Evolutionary conservation across 495 filamentous ascomycete genomes (phyloP).

Genomic region (Podospora fimiseda): DNA sequence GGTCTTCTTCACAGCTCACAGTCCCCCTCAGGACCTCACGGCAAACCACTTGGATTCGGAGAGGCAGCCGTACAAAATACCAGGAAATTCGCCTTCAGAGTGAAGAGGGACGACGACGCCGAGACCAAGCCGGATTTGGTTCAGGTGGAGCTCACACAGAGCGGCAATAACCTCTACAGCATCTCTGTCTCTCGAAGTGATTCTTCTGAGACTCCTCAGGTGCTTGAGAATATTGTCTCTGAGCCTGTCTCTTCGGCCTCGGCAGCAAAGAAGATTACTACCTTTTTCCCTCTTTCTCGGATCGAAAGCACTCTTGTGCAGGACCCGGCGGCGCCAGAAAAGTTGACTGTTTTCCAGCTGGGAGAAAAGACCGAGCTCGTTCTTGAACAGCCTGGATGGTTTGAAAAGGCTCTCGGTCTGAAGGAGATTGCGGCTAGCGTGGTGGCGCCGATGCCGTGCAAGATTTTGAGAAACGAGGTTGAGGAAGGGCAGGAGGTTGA

Average conservation of each 20-base stretch:
- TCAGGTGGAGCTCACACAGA: constrained; percentile 60
- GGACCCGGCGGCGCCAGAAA: constrained; percentile 50
- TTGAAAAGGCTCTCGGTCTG: constrained; percentile 75
- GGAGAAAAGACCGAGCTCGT: constrained; percentile 70
- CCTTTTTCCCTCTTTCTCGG: constrained; percentile 69
- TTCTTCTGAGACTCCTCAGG: constrained; percentile 23
- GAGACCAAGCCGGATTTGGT: constrained; percentile 36
- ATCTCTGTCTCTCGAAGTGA: constrained; percentile 51
- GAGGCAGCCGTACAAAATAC: constrained; percentile 27
- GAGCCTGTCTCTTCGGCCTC: constrained; percentile 19
- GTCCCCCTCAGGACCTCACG: constrained; percentile 32
- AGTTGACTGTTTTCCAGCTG: constrained; percentile 72
- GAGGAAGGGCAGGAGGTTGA: constrained; percentile 71
- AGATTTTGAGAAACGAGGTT: constrained; percentile 79
- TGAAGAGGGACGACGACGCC: constrained; percentile 32
- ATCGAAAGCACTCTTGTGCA: constrained; percentile 74
- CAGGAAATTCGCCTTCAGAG: constrained; percentile 52
- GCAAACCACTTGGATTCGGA: constrained; percentile 51
- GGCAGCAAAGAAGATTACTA: constrained; percentile 37
- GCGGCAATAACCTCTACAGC: constrained; percentile 54
- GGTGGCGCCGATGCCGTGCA: constrained; percentile 86
- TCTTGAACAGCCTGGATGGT: constrained; percentile 66
- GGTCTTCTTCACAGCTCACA: constrained; percentile 50
- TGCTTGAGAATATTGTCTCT: constrained; percentile 40
- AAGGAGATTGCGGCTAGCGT: constrained; percentile 79